Conservation (phyloP, 164 flowering plant genomes). For the Liquidambar formosana region DNA sequence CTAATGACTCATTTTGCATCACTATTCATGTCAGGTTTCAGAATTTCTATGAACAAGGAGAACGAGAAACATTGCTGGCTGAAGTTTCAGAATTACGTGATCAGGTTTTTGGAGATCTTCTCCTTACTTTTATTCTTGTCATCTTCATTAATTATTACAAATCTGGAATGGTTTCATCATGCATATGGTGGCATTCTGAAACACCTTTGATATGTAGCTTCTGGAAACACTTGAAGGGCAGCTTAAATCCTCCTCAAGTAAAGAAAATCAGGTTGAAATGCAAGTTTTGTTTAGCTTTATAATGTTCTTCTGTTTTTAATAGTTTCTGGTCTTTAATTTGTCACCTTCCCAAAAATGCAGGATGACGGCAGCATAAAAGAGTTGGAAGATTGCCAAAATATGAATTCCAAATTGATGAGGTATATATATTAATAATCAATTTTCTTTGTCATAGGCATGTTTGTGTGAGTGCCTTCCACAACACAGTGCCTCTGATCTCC, state of each 20-base stretch:
- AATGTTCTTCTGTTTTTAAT: conserved; percentile 1
- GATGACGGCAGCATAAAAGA: conserved; percentile 34
- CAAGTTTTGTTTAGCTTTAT: neutral
- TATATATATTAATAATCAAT: conserved; percentile 12
- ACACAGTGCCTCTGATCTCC: neutral
- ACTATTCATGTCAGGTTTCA: conserved; percentile 49
- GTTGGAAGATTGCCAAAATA: conserved; percentile 48
- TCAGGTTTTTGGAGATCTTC: conserved; percentile 39
- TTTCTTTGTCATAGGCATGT: neutral
- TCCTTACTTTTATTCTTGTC: neutral
- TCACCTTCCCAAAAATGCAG: conserved; percentile 20
- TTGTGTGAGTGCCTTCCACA: neutral
- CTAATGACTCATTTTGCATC: conserved; percentile 11
- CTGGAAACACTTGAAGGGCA: conserved; percentile 37
- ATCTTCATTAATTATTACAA: neutral
- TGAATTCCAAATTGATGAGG: conserved; percentile 57
- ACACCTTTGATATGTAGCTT: conserved; percentile 40
- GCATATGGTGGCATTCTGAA: conserved; percentile 3
- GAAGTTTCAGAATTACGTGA: conserved; percentile 67
- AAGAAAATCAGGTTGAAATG: conserved; percentile 30
- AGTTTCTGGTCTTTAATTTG: neutral
- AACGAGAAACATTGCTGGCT: conserved; percentile 57
- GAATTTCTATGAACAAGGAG: conserved; percentile 64
- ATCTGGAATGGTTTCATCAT: neutral
- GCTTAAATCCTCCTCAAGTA: conserved; percentile 9